Conservation (phyloP, 495 filamentous ascomycete species). For the Hypoxylon perforatum region DNA sequence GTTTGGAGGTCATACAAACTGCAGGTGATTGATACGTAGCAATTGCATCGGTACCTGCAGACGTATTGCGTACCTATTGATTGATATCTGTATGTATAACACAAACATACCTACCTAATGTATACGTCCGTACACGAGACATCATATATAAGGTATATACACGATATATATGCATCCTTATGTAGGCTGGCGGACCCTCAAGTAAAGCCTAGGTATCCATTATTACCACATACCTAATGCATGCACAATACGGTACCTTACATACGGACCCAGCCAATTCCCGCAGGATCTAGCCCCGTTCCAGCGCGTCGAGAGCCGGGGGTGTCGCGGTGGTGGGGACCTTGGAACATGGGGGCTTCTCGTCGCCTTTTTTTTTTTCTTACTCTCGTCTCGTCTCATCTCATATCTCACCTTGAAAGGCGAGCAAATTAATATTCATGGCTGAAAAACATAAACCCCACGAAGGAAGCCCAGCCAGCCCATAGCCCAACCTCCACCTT, state of each 20-base stretch:
- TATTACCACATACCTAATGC: neutral
- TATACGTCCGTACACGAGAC: conserved; percentile 10
- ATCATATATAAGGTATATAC: conserved; percentile 3
- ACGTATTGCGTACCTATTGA: neutral
- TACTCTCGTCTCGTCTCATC: too few relatives aligned
- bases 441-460: too few relatives aligned
- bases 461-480: too few relatives aligned
- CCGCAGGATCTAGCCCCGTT: conserved; percentile 26
- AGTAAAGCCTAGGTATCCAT: neutral
- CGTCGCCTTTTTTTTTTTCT: too few relatives aligned
- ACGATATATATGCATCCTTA: neutral
- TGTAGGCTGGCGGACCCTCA: neutral
- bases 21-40: too few relatives aligned
- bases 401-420: too few relatives aligned
- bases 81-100: conserved; percentile 3
- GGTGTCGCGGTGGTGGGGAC: too few relatives aligned
- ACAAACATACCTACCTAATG: conserved; percentile 5
- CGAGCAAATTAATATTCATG: conserved; percentile 10
- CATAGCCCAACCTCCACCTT: conserved; percentile 25
- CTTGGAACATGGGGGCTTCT: too few relatives aligned
- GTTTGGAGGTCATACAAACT: too few relatives aligned
- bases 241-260: conserved; percentile 19
- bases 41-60: neutral
- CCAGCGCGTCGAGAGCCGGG: neutral
- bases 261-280: conserved; percentile 24